These are phyloP conservation scores for Hymenoscyphus linearis DNA, from an alignment of 2,329 filamentous ascomycete genomes.

Conservation along the genomic window DNA sequence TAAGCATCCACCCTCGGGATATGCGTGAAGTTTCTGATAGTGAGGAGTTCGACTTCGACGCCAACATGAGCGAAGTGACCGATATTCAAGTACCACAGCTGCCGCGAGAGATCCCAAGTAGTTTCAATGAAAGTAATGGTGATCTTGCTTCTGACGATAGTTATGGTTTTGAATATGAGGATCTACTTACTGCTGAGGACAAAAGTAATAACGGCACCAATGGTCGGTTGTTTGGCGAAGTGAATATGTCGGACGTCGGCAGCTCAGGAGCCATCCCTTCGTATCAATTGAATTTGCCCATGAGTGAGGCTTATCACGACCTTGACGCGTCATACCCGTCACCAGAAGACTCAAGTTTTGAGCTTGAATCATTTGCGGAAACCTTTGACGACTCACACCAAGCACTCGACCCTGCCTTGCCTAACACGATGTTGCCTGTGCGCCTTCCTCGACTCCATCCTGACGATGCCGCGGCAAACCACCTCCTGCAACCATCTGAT, in stretches of 20 bases:
- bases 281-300: constrained; percentile 26
- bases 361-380: not conserved
- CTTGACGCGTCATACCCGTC: not conserved
- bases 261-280: constrained; percentile 30
- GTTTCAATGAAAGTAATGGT: constrained; percentile 22
- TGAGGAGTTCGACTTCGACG: constrained; percentile 17
- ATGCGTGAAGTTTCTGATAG: constrained; percentile 15
- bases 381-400: not conserved
- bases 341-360: not conserved
- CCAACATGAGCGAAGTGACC: constrained; percentile 20
- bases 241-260: constrained; percentile 26
- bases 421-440: constrained; percentile 13
- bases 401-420: constrained; percentile 3
- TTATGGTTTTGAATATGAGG: constrained; percentile 6
- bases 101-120: constrained; percentile 26
- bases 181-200: constrained; percentile 5
- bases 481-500: constrained; percentile 3
- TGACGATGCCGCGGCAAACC: constrained; percentile 3
- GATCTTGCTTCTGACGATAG: not conserved
- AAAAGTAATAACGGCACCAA: constrained; percentile 6
- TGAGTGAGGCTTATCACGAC: constrained; percentile 8
- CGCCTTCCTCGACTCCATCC: constrained; percentile 1
- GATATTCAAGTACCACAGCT: constrained; percentile 13
- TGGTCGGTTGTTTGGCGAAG: constrained; percentile 31
- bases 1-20: constrained; percentile 23